Conservation (phyloP, 768 basidiomycete species). For the Hirschioporus abietinus region DNA sequence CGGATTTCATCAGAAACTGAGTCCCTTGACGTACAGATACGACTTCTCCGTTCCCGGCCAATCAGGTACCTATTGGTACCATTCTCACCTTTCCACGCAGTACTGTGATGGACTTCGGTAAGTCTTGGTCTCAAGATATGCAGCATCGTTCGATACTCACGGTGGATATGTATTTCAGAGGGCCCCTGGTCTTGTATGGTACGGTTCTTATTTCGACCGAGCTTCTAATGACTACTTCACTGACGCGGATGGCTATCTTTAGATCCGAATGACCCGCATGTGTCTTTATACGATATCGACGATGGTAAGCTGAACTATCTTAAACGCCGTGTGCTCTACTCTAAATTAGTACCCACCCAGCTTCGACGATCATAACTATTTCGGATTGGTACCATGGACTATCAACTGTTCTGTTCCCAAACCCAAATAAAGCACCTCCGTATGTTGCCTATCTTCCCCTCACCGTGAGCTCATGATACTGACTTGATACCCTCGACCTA, state of each 20-base stretch:
- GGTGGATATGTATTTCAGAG: slow-evolving; percentile 10
- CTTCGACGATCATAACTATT: slow-evolving; percentile 42
- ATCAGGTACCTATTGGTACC: slow-evolving; percentile 25
- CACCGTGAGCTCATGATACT: not conserved
- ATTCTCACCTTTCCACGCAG: slow-evolving; percentile 18
- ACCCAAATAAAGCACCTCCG: slow-evolving; percentile 1
- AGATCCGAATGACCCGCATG: slow-evolving; percentile 33
- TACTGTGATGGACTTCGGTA: slow-evolving; percentile 35
- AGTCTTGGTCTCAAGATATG: not conserved
- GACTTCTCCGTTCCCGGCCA: slow-evolving; percentile 10
- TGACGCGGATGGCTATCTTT: not conserved
- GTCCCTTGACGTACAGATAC: slow-evolving; percentile 7
- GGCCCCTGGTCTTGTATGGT: slow-evolving; percentile 32
- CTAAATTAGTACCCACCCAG: slow-evolving; percentile 13
- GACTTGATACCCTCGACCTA: not conserved
- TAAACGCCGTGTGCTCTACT: not conserved
- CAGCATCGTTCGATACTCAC: not conserved
- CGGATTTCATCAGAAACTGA: not conserved
- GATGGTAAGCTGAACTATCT: slow-evolving; percentile 22
- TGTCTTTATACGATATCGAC: slow-evolving; percentile 35
- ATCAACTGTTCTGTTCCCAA: slow-evolving; percentile 4
- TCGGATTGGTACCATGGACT: slow-evolving; percentile 37
- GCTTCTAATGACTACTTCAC: not conserved
- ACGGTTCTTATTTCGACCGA: not conserved
- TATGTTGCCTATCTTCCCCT: not conserved